Evolutionary conservation across 169 alveolate species (phyloP), one percentile per base, ranked within the genome.

Genomic region (Plasmodium gallinaceum): DNA sequence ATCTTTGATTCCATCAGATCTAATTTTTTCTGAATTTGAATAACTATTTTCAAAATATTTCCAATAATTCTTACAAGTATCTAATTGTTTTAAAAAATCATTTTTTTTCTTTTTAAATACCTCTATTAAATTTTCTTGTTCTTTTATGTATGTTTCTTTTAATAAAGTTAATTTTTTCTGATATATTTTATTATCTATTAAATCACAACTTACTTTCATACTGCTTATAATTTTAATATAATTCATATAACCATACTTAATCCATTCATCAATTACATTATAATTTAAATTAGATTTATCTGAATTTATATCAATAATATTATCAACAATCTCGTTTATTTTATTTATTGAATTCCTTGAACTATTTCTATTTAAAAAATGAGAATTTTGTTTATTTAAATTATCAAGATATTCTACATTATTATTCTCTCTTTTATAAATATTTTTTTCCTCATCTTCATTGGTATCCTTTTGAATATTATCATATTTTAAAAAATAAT

Each of bases 11-110:
- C 92, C 88, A 86, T 86, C 75, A 16, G 92, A 70, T 45, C 92
- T 39, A 10, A 70, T 60, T 61, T 60, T 37, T 46, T 86, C 92
- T 12, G 92, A 86, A 58, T 86, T 86, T 8, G 87, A 69, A 86
- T 86, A 86, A 18, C 92, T 86, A 72, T 86, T 86, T 86, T 86
- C 92, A 64, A 86, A 86, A 70, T 45, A 22, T 46, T 71, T 86
- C 92, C 92, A 86, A 86, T 60, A 70, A 7, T 24, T 24, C 71
- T 86, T 86, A 71, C 92, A 70, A 0, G 45, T 14, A 39, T 86
- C 92, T 43, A 86, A 48, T 42, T 86, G 92, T 71, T 86, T 86
- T 32, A 86, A 65, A 22, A 86, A 86, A 42, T 86, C 92, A 71
- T 22, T 61, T 58, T 86, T 86, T 71, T 71, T 86, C 22, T 58